Percentiles rank a stretch among this genome's conserved stretches.
These are phyloP conservation scores for Tolypocladium album DNA, from an alignment of 2,329 filamentous ascomycete genomes.

Conservation along the genomic window DNA sequence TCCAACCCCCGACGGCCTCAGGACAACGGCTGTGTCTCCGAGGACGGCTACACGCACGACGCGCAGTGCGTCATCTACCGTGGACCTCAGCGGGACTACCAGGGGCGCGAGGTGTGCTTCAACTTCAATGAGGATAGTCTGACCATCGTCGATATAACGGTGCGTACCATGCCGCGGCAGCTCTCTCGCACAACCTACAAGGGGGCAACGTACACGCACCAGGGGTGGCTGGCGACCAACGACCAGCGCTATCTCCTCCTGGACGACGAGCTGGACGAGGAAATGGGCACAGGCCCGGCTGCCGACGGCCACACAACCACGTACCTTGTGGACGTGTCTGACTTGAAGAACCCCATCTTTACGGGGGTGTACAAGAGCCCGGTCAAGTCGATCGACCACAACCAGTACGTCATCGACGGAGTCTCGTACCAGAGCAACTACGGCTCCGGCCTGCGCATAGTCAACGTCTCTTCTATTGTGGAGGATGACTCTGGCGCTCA, in stretches of 20 bases:
- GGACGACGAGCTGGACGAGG: conserved; percentile 40
- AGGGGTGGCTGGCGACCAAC: conserved; percentile 38
- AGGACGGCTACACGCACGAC: conserved; percentile 43
- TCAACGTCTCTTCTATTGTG: conserved; percentile 19
- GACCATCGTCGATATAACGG: conserved; percentile 34
- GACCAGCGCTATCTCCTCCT: conserved; percentile 30
- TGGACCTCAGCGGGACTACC: conserved; percentile 33
- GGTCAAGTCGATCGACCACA: conserved; percentile 31
- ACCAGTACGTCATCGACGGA: conserved; percentile 32
- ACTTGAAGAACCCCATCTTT: conserved; percentile 23
- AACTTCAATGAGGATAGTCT: conserved; percentile 13
- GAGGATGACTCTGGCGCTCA: conserved; percentile 25
- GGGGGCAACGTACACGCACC: conserved; percentile 43
- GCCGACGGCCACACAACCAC: conserved; percentile 27
- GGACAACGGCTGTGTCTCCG: conserved; percentile 34
- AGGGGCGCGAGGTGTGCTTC: conserved; percentile 19
- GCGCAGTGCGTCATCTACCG: conserved; percentile 41
- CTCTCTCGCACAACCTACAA: conserved; percentile 42
- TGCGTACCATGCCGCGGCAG: conserved; percentile 31
- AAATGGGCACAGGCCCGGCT: conserved; percentile 24
- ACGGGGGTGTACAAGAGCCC: conserved; percentile 28
- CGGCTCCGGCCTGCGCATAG: conserved; percentile 29
- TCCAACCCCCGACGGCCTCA: conserved; percentile 37
- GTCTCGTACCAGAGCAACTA: conserved; percentile 36
- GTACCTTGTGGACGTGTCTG: conserved; percentile 34